Evolutionary conservation across 176 grass and related monocot genomes (phyloP).

Genomic region (Aegilops speltoides): DNA sequence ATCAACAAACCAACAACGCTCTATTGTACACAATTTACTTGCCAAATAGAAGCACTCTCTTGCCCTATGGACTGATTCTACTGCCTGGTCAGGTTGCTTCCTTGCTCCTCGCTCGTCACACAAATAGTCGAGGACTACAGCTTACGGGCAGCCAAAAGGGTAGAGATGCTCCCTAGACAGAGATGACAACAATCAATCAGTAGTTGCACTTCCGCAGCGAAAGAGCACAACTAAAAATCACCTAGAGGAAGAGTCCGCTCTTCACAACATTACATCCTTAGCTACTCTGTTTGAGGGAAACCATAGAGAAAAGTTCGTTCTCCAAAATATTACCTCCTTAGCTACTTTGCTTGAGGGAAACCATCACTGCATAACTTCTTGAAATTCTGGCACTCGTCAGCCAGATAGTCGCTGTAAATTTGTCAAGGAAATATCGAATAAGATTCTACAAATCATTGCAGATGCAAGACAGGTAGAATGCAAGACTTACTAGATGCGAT

Average conservation of each 20-base stretch:
- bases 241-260: not conserved
- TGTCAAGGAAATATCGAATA: not conserved
- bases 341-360: slow-evolving; percentile 47
- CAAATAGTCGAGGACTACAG: not conserved
- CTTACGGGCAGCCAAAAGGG: not conserved
- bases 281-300: slow-evolving; percentile 47
- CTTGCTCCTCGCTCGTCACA: not conserved
- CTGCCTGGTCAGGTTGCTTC: not conserved
- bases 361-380: slow-evolving; percentile 82
- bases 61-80: not conserved
- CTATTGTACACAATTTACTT: slow-evolving; percentile 24
- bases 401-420: slow-evolving; percentile 71
- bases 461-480: slow-evolving; percentile 7
- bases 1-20: not conserved
- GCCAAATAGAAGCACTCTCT: not conserved
- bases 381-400: slow-evolving; percentile 78
- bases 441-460: slow-evolving; percentile 11
- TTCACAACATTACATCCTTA: slow-evolving; percentile 1
- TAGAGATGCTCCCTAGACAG: not conserved
- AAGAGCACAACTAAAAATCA: not conserved
- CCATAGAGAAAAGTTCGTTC: not conserved
- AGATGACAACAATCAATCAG: not conserved
- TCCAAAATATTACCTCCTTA: not conserved
- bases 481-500: slow-evolving; percentile 81
- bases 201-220: not conserved